Evolutionary conservation across 2,329 filamentous ascomycete genomes (phyloP).

Genomic region (Diaporthe citriasiana): DNA sequence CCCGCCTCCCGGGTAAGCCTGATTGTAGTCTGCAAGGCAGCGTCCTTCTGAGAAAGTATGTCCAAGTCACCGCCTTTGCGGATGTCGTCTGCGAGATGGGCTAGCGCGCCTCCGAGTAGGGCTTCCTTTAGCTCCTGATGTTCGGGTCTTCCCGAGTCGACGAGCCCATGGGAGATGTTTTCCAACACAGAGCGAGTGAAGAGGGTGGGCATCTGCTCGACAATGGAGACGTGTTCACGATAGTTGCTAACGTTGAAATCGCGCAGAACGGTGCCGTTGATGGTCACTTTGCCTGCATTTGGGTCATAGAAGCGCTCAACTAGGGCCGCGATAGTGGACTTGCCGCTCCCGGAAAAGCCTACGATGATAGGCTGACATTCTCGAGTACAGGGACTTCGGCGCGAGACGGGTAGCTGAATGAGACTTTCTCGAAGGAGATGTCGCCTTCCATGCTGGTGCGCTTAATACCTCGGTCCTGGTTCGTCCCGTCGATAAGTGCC

Average conservation of each 20-base stretch:
- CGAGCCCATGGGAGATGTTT: constrained; percentile 65
- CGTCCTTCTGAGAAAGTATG: constrained; percentile 47
- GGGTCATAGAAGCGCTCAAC: constrained; percentile 71
- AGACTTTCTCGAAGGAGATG: constrained; percentile 59
- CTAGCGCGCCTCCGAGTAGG: constrained; percentile 64
- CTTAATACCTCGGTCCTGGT: constrained; percentile 57
- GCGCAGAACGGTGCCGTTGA: constrained; percentile 64
- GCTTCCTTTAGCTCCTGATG: constrained; percentile 58
- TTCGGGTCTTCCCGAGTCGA: constrained; percentile 58
- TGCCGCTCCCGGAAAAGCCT: constrained; percentile 70
- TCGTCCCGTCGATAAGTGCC: constrained; percentile 60
- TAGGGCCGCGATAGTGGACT: constrained; percentile 63
- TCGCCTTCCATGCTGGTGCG: constrained; percentile 62
- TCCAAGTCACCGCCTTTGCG: constrained; percentile 59
- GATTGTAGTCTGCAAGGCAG: constrained; percentile 60
- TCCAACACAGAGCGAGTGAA: constrained; percentile 63
- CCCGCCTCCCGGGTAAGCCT: constrained; percentile 63
- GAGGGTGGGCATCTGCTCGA: constrained; percentile 62
- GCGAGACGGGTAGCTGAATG: constrained; percentile 61
- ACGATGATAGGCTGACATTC: constrained; percentile 61
- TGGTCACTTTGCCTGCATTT: constrained; percentile 59
- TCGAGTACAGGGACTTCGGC: constrained; percentile 59
- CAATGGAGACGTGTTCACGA: constrained; percentile 58
- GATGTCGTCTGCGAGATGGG: constrained; percentile 65
- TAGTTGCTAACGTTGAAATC: constrained; percentile 61